Evolutionary conservation across 208 protist species (phyloP).

Genomic region (Tetramitus jugosus): DNA sequence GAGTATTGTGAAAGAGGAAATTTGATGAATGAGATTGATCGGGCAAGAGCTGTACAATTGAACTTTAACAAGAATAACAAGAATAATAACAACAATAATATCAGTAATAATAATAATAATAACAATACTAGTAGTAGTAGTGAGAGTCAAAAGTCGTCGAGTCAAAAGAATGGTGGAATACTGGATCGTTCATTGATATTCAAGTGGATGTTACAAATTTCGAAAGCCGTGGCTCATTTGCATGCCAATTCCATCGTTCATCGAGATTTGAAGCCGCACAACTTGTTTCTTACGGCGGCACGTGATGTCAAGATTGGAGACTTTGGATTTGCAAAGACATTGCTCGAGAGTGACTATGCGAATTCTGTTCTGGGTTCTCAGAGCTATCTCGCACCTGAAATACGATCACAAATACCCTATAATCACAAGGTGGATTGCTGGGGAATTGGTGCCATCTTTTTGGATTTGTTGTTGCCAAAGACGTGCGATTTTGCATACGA

Average conservation of each 20-base stretch:
- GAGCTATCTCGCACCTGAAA: background rate
- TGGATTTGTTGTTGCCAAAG: background rate
- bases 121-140: too few relatives aligned
- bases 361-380: background rate
- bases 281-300: conserved; percentile 8
- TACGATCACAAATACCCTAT: background rate
- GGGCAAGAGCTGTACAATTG: background rate
- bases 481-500: background rate
- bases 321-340: conserved; percentile 4
- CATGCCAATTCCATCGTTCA: too few relatives aligned
- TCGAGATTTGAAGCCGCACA: conserved; percentile 4
- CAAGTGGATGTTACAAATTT: too few relatives aligned
- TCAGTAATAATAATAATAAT: too few relatives aligned
- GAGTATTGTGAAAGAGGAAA: conserved; percentile 7
- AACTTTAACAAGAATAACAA: too few relatives aligned
- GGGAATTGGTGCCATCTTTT: background rate
- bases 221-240: too few relatives aligned
- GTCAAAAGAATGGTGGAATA: too few relatives aligned
- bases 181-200: too few relatives aligned
- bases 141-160: too few relatives aligned
- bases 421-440: background rate
- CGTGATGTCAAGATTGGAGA: too few relatives aligned
- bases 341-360: background rate
- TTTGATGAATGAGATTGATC: background rate
- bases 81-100: too few relatives aligned